These are phyloP conservation scores for Oxytropis ochrocephala DNA, from an alignment of 306 rosid species.

Conservation along the genomic window DNA sequence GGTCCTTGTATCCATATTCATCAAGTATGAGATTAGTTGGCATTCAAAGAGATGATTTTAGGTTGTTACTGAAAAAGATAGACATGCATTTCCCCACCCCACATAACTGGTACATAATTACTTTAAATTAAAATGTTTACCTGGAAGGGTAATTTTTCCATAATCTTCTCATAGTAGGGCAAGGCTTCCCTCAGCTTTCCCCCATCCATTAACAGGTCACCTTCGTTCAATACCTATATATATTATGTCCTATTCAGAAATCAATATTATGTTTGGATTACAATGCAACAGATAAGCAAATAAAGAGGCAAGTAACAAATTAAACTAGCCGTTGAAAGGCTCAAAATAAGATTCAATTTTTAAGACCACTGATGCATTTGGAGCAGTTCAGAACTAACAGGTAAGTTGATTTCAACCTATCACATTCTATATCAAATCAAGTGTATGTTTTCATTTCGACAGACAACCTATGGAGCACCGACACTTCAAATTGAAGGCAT, in stretches of 20 bases:
- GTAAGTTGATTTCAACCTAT: not conserved
- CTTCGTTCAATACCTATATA: slow-evolving; percentile 59
- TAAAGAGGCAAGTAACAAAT: slow-evolving; percentile 1
- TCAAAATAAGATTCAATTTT: not conserved
- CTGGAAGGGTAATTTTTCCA: slow-evolving; percentile 64
- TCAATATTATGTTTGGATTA: not conserved
- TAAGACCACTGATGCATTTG: not conserved
- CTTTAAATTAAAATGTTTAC: slow-evolving; percentile 32
- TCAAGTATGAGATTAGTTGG: not conserved
- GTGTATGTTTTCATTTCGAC: not conserved
- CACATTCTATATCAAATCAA: slow-evolving; percentile 3
- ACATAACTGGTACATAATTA: not conserved
- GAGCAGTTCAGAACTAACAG: not conserved
- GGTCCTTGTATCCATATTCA: not conserved
- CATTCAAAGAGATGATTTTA: not conserved
- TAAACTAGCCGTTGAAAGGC: not conserved
- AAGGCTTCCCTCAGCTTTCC: slow-evolving; percentile 71
- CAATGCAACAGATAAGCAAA: not conserved
- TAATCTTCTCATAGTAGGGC: slow-evolving; percentile 62
- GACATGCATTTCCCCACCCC: not conserved
- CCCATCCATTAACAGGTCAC: slow-evolving; percentile 62
- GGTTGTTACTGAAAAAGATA: not conserved
- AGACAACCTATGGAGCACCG: too few species aligned
- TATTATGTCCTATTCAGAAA: not conserved
- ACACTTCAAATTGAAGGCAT: too few species aligned